These are phyloP conservation scores for Macrolepiota dolichaula DNA, from an alignment of 768 basidiomycete genomes.

Conservation along the genomic window DNA sequence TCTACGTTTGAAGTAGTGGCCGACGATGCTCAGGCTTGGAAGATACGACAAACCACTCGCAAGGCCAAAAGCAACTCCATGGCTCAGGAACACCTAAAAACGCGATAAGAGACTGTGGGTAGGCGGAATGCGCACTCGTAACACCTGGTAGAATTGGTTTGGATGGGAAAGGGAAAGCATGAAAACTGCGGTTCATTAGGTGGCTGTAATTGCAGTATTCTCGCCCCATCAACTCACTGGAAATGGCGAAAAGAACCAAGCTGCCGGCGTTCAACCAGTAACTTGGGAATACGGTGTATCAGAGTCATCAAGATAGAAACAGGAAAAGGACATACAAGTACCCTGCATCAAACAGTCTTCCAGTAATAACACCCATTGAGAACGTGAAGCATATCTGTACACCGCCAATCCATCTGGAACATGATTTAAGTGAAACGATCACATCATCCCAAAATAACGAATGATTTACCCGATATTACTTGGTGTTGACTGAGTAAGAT, in stretches of 20 bases:
- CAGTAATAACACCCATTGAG: slow-evolving; percentile 41
- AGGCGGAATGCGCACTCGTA: neutral
- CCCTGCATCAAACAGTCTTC: slow-evolving; percentile 48
- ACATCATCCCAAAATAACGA: neutral
- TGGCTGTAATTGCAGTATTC: neutral
- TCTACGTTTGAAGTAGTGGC: slow-evolving; percentile 49
- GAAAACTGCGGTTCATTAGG: slow-evolving; percentile 23
- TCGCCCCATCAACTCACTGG: slow-evolving; percentile 17
- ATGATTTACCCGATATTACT: slow-evolving; percentile 23
- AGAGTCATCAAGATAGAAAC: neutral
- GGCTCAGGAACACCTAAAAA: slow-evolving; percentile 45
- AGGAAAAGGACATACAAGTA: slow-evolving; percentile 38
- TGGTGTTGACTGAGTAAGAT: slow-evolving; percentile 21
- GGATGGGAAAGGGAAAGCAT: slow-evolving; percentile 30
- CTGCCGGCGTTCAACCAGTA: slow-evolving; percentile 20
- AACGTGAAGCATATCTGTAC: slow-evolving; percentile 49
- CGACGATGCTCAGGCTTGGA: slow-evolving; percentile 41
- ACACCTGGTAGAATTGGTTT: slow-evolving; percentile 33
- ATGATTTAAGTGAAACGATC: neutral
- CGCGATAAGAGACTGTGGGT: neutral
- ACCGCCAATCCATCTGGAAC: slow-evolving; percentile 46
- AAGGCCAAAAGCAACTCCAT: slow-evolving; percentile 46
- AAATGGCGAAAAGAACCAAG: slow-evolving; percentile 22
- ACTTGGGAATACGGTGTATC: slow-evolving; percentile 10
- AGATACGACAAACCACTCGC: slow-evolving; percentile 46